phyloP scores from a whole-genome alignment of 192 early-diverging fungal species.

The Entomortierella beljakovae region DNA sequence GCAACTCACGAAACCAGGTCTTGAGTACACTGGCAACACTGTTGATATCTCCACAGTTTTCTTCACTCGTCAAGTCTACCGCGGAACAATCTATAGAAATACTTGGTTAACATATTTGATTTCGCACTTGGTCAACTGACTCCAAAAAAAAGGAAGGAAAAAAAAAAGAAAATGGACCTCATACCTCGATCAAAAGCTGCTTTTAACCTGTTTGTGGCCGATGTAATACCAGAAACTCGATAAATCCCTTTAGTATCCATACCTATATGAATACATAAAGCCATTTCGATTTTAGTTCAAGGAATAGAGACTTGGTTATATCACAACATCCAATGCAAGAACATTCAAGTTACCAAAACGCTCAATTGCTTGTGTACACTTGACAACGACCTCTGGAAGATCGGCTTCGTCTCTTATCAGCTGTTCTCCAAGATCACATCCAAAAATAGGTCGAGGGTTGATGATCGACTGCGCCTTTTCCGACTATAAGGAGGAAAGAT shows the following conservation, averaged over 20 bases:
- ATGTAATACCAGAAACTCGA: constrained; percentile 85
- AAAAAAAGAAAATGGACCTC: not conserved
- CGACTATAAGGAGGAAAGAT: constrained; percentile 57
- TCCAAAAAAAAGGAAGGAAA: not conserved
- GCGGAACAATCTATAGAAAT: constrained; percentile 63
- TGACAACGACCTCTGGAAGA: constrained; percentile 82
- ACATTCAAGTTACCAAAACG: constrained; percentile 54
- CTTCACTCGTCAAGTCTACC: constrained; percentile 72
- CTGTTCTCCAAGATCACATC: constrained; percentile 76
- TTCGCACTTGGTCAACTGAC: not conserved
- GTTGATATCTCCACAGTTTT: constrained; percentile 80
- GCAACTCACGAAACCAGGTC: constrained; percentile 95
- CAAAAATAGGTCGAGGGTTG: constrained; percentile 84
- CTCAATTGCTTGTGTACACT: constrained; percentile 89
- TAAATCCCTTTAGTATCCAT: constrained; percentile 89
- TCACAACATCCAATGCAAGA: too few species aligned
- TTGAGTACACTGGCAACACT: constrained; percentile 89
- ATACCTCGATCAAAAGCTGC: constrained; percentile 79
- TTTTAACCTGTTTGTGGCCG: constrained; percentile 79
- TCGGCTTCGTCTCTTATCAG: constrained; percentile 77
- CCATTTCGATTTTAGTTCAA: not conserved
- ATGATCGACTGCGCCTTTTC: constrained; percentile 67
- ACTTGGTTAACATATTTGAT: not conserved
- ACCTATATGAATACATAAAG: constrained; percentile 39
- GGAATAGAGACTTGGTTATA: not conserved